Percentiles rank a stretch among this genome's conserved stretches.
Evolutionary conservation across 2,329 filamentous ascomycete genomes (phyloP).

Genomic region (Paracorniculantispora psalliotae): DNA sequence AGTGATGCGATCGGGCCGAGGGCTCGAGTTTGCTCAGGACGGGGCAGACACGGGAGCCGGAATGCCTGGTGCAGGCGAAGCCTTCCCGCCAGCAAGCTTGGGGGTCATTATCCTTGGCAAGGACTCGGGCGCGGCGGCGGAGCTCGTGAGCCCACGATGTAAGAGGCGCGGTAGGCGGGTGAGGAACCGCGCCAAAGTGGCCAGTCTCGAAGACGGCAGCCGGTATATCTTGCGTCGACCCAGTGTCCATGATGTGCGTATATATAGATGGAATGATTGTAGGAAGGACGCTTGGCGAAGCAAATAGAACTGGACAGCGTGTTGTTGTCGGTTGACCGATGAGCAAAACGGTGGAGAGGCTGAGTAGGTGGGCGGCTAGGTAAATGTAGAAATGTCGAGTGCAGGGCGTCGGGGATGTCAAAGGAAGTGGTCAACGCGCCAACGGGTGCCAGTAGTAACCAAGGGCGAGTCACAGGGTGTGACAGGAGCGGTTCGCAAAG

Average conservation of each 20-base stretch:
- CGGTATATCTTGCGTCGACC: neutral
- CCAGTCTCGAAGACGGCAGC: slow-evolving; percentile 1
- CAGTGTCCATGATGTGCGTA: slow-evolving; percentile 2
- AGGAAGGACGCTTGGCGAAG: neutral
- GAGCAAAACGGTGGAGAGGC: neutral
- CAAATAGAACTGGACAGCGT: neutral
- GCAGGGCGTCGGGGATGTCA: slow-evolving; percentile 1
- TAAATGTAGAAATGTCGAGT: neutral
- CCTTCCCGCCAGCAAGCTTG: neutral
- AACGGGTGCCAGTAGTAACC: neutral
- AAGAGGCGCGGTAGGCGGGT: neutral
- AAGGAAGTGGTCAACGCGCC: neutral
- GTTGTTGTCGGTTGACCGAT: neutral
- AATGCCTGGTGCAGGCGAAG: neutral
- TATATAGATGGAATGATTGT: neutral
- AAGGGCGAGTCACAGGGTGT: neutral
- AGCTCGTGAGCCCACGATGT: slow-evolving; percentile 1
- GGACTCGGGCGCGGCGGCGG: neutral
- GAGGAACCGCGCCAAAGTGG: slow-evolving; percentile 1
- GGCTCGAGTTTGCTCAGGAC: neutral
- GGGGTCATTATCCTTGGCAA: neutral
- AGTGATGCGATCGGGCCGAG: neutral
- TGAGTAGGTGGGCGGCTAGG: slow-evolving; percentile 2
- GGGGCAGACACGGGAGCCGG: neutral
- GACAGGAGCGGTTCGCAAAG: neutral